Evolutionary conservation across 495 filamentous ascomycete species (phyloP).

Genomic region (Geopyxis carbonaria): DNA sequence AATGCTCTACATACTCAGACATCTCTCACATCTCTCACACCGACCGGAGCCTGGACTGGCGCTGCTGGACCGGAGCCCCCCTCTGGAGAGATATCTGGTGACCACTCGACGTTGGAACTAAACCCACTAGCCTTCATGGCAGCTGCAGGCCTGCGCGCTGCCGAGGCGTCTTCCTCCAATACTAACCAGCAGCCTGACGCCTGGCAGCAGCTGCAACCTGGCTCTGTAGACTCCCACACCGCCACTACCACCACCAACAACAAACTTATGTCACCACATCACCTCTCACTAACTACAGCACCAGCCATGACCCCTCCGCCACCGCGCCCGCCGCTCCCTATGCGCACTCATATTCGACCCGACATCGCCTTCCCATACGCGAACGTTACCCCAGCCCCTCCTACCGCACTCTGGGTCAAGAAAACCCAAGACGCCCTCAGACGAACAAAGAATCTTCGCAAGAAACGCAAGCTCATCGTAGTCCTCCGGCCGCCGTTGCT

Average conservation of each 20-base stretch:
- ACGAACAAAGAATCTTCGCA: slow-evolving; percentile 2
- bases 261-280: background rate
- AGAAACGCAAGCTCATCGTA: background rate
- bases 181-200: background rate
- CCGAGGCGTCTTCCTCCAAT: background rate
- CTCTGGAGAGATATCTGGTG: too few species aligned
- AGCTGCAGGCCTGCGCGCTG: background rate
- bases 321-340: background rate
- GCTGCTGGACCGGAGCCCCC: too few species aligned
- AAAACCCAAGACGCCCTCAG: background rate
- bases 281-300: too few species aligned
- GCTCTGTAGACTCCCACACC: background rate
- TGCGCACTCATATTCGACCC: background rate
- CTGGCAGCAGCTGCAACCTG: background rate
- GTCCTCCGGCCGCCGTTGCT: too few species aligned
- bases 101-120: background rate
- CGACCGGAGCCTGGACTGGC: too few species aligned
- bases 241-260: background rate
- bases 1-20: background rate
- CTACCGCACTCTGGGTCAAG: background rate
- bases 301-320: background rate
- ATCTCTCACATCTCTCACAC: too few species aligned
- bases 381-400: background rate
- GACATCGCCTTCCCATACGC: too few species aligned
- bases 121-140: slow-evolving; percentile 2